These are phyloP conservation scores for Entophlyctis helioformis DNA, from an alignment of 192 early-diverging fungal species.

Conservation along the genomic window DNA sequence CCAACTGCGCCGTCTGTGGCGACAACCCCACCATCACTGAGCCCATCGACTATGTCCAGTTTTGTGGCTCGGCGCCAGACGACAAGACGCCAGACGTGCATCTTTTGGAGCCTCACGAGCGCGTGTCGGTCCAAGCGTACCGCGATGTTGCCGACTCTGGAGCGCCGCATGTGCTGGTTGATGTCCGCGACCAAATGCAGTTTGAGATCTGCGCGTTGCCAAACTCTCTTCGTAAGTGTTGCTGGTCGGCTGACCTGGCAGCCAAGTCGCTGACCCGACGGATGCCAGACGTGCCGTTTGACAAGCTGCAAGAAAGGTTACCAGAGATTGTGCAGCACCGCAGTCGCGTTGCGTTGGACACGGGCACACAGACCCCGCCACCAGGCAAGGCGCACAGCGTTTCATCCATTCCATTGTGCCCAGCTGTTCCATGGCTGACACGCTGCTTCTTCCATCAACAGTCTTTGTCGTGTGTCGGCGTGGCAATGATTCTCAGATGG, in stretches of 20 bases:
- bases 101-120: conserved; percentile 21
- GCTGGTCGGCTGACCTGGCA: background rate
- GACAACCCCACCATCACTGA: conserved; percentile 64
- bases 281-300: background rate
- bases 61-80: conserved; percentile 68
- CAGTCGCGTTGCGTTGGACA: background rate
- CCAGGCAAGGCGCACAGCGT: background rate
- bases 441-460: conserved; percentile 31
- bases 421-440: conserved; percentile 2
- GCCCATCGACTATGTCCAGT: conserved; percentile 85
- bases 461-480: conserved; percentile 80
- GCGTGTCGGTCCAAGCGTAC: conserved; percentile 43
- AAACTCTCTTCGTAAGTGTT: conserved; percentile 40
- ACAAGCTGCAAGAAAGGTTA: background rate
- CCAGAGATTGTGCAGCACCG: background rate
- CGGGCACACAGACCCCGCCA: conserved; percentile 1
- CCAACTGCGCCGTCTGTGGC: conserved; percentile 77
- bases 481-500: conserved; percentile 84
- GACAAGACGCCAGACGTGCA: conserved; percentile 50
- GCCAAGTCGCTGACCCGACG: background rate
- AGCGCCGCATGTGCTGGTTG: conserved; percentile 64
- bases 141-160: conserved; percentile 13
- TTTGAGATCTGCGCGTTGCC: conserved; percentile 74
- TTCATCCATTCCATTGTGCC: background rate
- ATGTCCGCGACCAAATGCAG: conserved; percentile 78